Conservation (phyloP, 768 basidiomycete species). For the Hydnomerulius pinastri region DNA sequence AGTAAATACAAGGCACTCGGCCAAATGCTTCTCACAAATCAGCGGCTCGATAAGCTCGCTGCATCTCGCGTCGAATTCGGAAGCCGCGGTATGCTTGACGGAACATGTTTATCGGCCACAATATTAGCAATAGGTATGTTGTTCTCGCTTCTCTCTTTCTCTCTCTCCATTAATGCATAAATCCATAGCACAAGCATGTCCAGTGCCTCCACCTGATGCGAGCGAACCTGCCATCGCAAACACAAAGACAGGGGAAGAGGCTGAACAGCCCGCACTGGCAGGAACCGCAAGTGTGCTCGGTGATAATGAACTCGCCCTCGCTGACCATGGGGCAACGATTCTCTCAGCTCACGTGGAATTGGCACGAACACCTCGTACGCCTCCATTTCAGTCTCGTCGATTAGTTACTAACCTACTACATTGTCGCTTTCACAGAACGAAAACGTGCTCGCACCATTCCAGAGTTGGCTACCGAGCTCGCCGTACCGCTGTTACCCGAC, state of each 20-base stretch:
- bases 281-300: not conserved
- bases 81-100: conserved; percentile 20
- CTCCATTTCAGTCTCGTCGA: not conserved
- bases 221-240: not conserved
- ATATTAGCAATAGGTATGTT: not conserved
- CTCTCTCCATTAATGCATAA: too few relatives aligned
- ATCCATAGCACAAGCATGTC: not conserved
- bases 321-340: not conserved
- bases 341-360: not conserved
- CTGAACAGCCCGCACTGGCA: not conserved
- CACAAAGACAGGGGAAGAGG: not conserved
- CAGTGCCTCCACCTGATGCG: not conserved
- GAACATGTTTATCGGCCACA: not conserved
- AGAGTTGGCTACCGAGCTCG: not conserved
- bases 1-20: conserved; percentile 20
- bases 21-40: conserved; percentile 33
- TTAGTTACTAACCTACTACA: not conserved
- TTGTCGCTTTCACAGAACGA: not conserved
- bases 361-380: not conserved
- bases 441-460: not conserved
- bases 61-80: conserved; percentile 20
- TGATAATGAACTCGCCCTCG: not conserved
- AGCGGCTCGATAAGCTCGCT: conserved; percentile 28
- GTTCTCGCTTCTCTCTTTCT: not conserved
- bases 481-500: not conserved